Evolutionary conservation across 1,139 yeast genomes (phyloP).

Genomic region (Pichiaceae sp.): DNA sequence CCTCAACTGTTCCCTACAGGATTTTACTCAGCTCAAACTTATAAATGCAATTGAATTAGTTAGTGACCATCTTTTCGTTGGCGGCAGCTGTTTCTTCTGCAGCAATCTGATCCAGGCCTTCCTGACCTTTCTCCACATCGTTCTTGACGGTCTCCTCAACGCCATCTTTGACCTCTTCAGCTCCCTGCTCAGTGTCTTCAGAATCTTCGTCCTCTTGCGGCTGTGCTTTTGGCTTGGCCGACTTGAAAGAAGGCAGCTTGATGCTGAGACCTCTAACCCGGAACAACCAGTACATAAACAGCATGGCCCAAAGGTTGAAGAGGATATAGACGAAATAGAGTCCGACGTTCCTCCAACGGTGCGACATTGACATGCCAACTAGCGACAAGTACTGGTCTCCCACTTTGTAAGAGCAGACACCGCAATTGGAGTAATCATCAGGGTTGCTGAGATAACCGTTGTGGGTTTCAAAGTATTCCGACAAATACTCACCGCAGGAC

Average conservation of each 20-base stretch:
- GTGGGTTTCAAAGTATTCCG: conserved; percentile 25
- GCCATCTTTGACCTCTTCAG: not conserved
- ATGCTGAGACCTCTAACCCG: conserved; percentile 16
- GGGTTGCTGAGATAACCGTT: conserved; percentile 53
- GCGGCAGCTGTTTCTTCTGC: not conserved
- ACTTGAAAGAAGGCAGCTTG: conserved; percentile 6
- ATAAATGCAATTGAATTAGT: not conserved
- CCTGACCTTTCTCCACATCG: not conserved
- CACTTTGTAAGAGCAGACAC: conserved; percentile 27
- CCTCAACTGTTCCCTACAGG: not conserved
- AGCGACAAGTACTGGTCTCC: conserved; percentile 29
- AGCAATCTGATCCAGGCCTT: not conserved
- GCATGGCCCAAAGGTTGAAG: conserved; percentile 43
- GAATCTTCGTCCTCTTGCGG: not conserved
- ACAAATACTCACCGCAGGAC: conserved; percentile 51
- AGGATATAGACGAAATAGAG: conserved; percentile 41
- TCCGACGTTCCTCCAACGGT: conserved; percentile 66
- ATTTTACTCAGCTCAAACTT: too few species aligned
- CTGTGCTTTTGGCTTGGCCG: not conserved
- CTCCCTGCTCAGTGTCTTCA: not conserved
- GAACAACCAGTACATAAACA: conserved; percentile 19
- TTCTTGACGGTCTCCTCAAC: not conserved
- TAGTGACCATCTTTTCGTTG: not conserved
- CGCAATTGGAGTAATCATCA: conserved; percentile 43
- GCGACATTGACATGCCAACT: conserved; percentile 34